Conservation (phyloP, 2,329 filamentous ascomycete genomes). For the Exophiala phaeomuriformis region DNA sequence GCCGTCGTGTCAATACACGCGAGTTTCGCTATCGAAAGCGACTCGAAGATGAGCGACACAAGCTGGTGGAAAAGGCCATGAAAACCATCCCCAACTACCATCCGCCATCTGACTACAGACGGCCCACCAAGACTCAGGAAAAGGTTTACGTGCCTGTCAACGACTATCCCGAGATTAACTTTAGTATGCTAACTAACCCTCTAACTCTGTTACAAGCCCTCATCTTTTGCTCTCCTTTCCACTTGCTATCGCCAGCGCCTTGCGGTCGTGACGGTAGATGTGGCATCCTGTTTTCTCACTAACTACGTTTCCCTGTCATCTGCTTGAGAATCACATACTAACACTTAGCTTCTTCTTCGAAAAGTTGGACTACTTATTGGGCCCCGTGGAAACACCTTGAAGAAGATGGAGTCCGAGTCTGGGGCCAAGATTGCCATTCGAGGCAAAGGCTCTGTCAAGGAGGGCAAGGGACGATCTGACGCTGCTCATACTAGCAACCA, state of each 20-base stretch:
- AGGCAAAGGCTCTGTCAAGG: constrained; percentile 98
- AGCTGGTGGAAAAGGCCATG: constrained; percentile 97
- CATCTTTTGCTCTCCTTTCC: constrained; percentile 39
- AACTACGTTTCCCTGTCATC: constrained; percentile 26
- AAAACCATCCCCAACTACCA: constrained; percentile 99
- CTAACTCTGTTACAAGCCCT: constrained; percentile 62
- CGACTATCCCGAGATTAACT: constrained; percentile 99
- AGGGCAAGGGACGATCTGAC: constrained; percentile 98
- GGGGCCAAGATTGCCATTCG: constrained; percentile 98
- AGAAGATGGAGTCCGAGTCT: constrained; percentile 99
- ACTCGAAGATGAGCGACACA: constrained; percentile 97
- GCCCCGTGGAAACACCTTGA: constrained; percentile 98
- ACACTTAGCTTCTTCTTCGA: constrained; percentile 75
- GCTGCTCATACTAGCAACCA: constrained; percentile 99
- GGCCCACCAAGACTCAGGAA: constrained; percentile 99
- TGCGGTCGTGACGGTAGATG: constrained; percentile 15
- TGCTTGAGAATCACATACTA: constrained; percentile 54
- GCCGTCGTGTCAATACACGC: constrained; percentile 97
- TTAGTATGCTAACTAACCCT: constrained; percentile 99
- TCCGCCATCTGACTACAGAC: constrained; percentile 94
- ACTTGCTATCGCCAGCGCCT: constrained; percentile 20
- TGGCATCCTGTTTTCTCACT: constrained; percentile 33
- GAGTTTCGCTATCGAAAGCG: constrained; percentile 98
- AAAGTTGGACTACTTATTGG: constrained; percentile 99
- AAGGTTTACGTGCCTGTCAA: constrained; percentile 99